Evolutionary conservation across 192 early-diverging fungal species (phyloP).

Genomic region (Radiomyces spectabilis): DNA sequence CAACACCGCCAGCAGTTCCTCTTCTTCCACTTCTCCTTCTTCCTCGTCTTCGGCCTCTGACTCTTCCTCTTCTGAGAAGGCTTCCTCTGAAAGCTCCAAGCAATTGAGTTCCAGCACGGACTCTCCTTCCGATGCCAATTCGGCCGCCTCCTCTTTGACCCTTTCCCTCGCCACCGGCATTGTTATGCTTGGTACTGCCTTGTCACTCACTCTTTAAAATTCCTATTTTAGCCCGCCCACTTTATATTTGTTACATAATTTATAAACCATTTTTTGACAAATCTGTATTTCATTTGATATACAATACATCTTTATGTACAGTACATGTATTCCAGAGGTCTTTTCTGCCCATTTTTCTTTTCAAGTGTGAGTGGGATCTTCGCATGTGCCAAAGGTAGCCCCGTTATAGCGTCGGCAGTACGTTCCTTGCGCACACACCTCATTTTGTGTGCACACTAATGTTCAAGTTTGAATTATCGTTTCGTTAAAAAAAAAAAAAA

Average conservation of each 20-base stretch:
- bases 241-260: no score
- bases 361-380: background rate
- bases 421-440: background rate
- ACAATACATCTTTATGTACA: no score
- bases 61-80: background rate
- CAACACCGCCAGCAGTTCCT: background rate
- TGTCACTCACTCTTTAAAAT: no score
- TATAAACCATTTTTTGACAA: no score
- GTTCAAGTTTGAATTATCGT: background rate
- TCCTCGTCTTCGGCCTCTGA: background rate
- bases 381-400: constrained; percentile 6
- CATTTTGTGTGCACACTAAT: constrained; percentile 17
- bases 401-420: constrained; percentile 13
- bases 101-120: no score
- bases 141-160: background rate
- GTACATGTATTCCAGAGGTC: no score
- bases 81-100: no score
- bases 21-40: background rate
- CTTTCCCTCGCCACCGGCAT: background rate
- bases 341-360: no score
- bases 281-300: no score
- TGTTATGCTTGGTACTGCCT: no score
- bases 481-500: background rate
- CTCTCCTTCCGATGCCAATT: no score
- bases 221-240: no score